Base-by-base conservation (phyloP, 1,284 basidiomycete genomes). In the Trichosporon faecale region DNA sequence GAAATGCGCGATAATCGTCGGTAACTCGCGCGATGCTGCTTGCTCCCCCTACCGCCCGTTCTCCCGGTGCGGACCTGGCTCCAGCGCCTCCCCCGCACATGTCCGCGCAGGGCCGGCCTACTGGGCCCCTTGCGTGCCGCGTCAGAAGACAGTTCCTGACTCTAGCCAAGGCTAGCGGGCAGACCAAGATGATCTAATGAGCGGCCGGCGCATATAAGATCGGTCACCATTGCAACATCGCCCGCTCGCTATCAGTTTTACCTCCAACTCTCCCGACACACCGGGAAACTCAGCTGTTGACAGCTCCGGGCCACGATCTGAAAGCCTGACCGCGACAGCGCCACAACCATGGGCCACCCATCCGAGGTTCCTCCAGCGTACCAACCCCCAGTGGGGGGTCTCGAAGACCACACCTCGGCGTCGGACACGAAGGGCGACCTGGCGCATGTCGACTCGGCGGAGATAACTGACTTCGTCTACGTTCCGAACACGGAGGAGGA, bases 401-500 rank as follows among this genome's bases (percentile, higher is more conserved):
- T 14, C 44, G 44, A 21, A 27, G 31, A 27, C 35, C 49, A 9
- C 49, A 25, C 49, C 21, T 52, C 49, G 3, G 49, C 49, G 11
- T 52, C 23, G 7, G 55, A 66, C 66, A 11, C 11, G 31, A 37
- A 68, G 27, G 29, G 29, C 6, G 57, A 61, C 27, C 29, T 52
- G 29, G 40, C n/a, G 29, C n/a, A 33, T 7, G 6, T 49, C 12
- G n/a, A 60, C 25, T 21, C 49, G 21, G 23, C 49, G 18, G 21
- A 52, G 21, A 9, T 9, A 18, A 2, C n/a, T 9, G 66, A 37
- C 31, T 44, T 69, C 6, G 35, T 31, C 23, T 83, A 83, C 66
- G 70, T 78, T 21, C 73, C 76, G 12, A 77, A 74, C n/a, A 78
- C 78, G 7, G 73, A 68, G 0, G 83, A 82, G 71, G 84, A 85